These are phyloP conservation scores for Hyaloscypha hepaticicola DNA, from an alignment of 495 filamentous ascomycete genomes.

Conservation along the genomic window DNA sequence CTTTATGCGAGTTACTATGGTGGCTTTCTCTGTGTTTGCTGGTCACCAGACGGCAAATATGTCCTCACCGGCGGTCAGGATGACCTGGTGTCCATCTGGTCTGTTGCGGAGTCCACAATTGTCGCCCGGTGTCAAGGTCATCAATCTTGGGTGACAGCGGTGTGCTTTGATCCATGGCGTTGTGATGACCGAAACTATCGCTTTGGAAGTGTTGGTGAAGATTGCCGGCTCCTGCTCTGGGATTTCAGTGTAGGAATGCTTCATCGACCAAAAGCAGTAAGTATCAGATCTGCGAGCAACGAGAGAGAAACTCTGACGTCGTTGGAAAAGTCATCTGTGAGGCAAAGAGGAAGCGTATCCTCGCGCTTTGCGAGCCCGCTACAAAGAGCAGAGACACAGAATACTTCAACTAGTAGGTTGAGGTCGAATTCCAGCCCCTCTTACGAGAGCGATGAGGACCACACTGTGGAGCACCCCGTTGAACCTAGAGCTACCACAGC, in stretches of 20 bases:
- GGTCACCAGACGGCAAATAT: slow-evolving; percentile 97
- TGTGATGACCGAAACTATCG: slow-evolving; percentile 94
- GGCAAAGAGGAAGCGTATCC: slow-evolving; percentile 62
- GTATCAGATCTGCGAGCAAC: slow-evolving; percentile 29
- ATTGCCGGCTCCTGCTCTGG: slow-evolving; percentile 87
- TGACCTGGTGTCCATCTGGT: slow-evolving; percentile 94
- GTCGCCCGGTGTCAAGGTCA: slow-evolving; percentile 93
- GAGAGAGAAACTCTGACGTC: slow-evolving; percentile 14
- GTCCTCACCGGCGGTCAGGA: slow-evolving; percentile 94
- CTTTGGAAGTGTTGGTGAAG: slow-evolving; percentile 93
- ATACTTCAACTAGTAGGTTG: slow-evolving; percentile 55
- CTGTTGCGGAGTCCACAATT: slow-evolving; percentile 74
- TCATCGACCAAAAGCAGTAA: slow-evolving; percentile 78
- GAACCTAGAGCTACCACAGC: slow-evolving; percentile 78
- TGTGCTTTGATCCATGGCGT: slow-evolving; percentile 94
- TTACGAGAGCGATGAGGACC: slow-evolving; percentile 44
- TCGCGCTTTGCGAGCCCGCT: slow-evolving; percentile 46
- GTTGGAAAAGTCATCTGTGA: slow-evolving; percentile 42
- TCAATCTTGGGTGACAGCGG: slow-evolving; percentile 90
- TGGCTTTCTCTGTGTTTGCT: slow-evolving; percentile 86
- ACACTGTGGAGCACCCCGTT: slow-evolving; percentile 65
- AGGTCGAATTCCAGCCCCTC: slow-evolving; percentile 64
- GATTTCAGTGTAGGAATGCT: slow-evolving; percentile 98
- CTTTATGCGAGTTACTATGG: slow-evolving; percentile 91
- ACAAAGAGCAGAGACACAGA: slow-evolving; percentile 49